Evolutionary conservation across 352 stramenopile species (phyloP).

Genomic region (Peronospora destructor): DNA sequence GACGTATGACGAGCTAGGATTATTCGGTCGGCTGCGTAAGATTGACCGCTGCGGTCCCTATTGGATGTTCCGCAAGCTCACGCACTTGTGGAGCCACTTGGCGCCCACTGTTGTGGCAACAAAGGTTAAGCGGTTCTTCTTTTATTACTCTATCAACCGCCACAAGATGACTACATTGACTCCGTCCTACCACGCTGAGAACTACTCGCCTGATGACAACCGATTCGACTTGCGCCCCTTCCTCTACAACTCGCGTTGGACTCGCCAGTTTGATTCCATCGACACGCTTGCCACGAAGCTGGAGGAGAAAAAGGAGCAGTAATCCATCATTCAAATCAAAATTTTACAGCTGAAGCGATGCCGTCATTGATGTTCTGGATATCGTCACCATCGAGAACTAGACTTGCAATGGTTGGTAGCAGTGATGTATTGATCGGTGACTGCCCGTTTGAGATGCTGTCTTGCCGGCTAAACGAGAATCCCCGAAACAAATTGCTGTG

Average conservation of each 20-base stretch:
- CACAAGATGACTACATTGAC: slow-evolving; percentile 99
- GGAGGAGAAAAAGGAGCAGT: slow-evolving; percentile 67
- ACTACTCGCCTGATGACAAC: slow-evolving; percentile 99
- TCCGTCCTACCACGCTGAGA: slow-evolving; percentile 97
- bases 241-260: slow-evolving; percentile 94
- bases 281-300: slow-evolving; percentile 83
- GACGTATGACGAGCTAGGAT: slow-evolving; percentile 96
- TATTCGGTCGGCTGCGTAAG: slow-evolving; percentile 94
- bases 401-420: slow-evolving; percentile 34
- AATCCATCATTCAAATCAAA: slow-evolving; percentile 17
- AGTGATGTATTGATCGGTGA: slow-evolving; percentile 26
- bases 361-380: slow-evolving; percentile 36
- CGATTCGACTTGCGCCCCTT: slow-evolving; percentile 97
- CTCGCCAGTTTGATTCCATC: slow-evolving; percentile 93
- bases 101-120: slow-evolving; percentile 64
- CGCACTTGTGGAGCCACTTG: slow-evolving; percentile 84
- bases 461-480: slow-evolving; percentile 66
- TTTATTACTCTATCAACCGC: slow-evolving; percentile 96
- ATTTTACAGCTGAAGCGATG: slow-evolving; percentile 27
- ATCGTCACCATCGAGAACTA: slow-evolving; percentile 28
- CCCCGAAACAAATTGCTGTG: slow-evolving; percentile 55
- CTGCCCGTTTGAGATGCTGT: slow-evolving; percentile 29
- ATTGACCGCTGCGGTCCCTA: slow-evolving; percentile 93
- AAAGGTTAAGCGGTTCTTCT: slow-evolving; percentile 97
- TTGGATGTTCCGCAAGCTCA: slow-evolving; percentile 89